Percentiles rank a stretch among this genome's conserved stretches.
phyloP scores from a whole-genome alignment of 1,139 yeast genomes.

The Yarrowia galli region DNA sequence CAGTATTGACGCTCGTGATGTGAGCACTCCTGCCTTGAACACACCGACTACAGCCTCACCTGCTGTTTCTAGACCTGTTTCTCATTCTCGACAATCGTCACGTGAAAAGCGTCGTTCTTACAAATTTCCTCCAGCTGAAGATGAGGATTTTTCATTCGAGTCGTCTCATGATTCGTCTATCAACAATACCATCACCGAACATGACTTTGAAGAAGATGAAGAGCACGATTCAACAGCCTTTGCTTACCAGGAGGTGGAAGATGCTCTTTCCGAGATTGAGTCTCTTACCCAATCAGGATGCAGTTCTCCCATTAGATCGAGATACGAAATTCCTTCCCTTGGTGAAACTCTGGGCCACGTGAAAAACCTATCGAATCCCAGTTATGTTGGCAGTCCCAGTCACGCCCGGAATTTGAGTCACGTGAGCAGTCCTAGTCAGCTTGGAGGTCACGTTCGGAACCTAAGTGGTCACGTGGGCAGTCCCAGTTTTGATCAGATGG shows the following conservation, averaged over 20 bases:
- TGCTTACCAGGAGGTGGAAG: slow-evolving; percentile 36
- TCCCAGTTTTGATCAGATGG: not conserved
- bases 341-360: slow-evolving; percentile 12
- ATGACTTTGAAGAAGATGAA: slow-evolving; percentile 11
- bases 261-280: slow-evolving; percentile 12
- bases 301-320: not conserved
- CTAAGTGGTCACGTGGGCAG: not conserved
- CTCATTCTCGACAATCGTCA: too few species aligned
- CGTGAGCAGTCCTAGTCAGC: slow-evolving; percentile 13
- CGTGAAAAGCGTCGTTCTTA: slow-evolving; percentile 11
- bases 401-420: slow-evolving; percentile 5
- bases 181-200: slow-evolving; percentile 22
- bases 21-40: not conserved
- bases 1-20: too few species aligned
- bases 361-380: not conserved
- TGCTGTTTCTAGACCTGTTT: too few species aligned
- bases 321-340: not conserved
- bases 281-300: slow-evolving; percentile 12
- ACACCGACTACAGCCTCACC: too few species aligned
- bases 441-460: not conserved
- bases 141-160: slow-evolving; percentile 13
- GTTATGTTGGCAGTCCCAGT: not conserved
- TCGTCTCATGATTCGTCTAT: slow-evolving; percentile 7
- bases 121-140: slow-evolving; percentile 3
- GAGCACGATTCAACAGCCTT: slow-evolving; percentile 24